Base-by-base conservation (phyloP, 345 rosid genomes). In the Chamaenerion angustifolium region DNA sequence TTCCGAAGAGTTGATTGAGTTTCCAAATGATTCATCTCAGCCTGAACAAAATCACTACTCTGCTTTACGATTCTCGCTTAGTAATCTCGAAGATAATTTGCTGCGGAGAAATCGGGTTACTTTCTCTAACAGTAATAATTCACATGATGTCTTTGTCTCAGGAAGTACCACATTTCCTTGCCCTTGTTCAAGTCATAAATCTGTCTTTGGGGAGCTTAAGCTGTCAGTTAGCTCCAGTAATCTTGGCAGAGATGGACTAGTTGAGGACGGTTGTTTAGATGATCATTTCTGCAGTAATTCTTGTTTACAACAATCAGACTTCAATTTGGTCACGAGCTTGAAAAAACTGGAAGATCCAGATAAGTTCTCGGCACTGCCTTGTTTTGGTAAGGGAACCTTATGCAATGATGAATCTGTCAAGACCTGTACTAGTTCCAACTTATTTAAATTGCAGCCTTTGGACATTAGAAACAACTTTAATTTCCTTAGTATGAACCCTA, bases 401-500 rank as follows among this genome's bases (percentile, higher is more conserved):
- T 44, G 61, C 69, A 44, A 43, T 60, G 49, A 50, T 2, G 56
- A 50, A 37, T 31, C 42, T 35, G 48, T 14, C 31, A 14, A 27
- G 14, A 45, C 12, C 18, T 6, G 12, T 16, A 12, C 16, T 42
- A 12, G 16, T 15, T 35, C 56, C 21, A 16, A 13, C 19, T 58
- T 69, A 40, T 55, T 57, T 63, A 51, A 49, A 53, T 45, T 64
- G 59, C 71, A 62, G 27, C 71, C 62, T 17, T 51, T 62, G 64
- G 75, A 76, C 63, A 48, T 58, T 51, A 65, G 63, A 45, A 54
- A 48, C 67, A 56, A 60, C 41, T 56, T 59, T 44, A 68, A 74
- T 66, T 57, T 71, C 51, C 74, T 90, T 43, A 86, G 94, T 58
- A 61, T 57, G 73, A 86, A 78, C 66, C 98, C 89, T 43, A 61